Evolutionary conservation across 2,329 filamentous ascomycete species (phyloP).

Genomic region (Colletotrichum orbiculare): DNA sequence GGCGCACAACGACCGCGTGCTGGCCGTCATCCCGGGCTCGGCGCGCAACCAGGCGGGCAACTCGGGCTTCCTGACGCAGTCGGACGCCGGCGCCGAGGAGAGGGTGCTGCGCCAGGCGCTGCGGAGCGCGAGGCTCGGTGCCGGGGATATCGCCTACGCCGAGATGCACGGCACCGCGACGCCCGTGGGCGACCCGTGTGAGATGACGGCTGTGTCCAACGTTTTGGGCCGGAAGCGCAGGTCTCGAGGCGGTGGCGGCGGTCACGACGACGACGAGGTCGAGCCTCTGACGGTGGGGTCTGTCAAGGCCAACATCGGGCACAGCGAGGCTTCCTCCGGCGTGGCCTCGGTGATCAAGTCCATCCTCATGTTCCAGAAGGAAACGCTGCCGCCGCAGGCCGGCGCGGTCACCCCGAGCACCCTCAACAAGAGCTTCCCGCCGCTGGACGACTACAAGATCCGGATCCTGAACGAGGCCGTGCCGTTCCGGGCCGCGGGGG

Average conservation of each 20-base stretch:
- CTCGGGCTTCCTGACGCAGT: constrained; percentile 42
- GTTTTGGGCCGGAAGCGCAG: constrained; percentile 23
- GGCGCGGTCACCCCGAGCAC: constrained; percentile 2
- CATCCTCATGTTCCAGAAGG: constrained; percentile 45
- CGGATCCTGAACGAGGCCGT: neutral
- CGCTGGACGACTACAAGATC: constrained; percentile 1
- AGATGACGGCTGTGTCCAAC: constrained; percentile 53
- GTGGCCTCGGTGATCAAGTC: constrained; percentile 46
- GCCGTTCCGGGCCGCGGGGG: neutral
- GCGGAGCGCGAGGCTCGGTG: constrained; percentile 42
- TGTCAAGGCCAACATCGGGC: constrained; percentile 38
- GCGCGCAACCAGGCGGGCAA: constrained; percentile 56
- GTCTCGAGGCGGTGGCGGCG: neutral
- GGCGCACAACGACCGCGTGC: constrained; percentile 56
- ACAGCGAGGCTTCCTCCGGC: constrained; percentile 42
- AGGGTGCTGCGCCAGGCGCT: constrained; percentile 63
- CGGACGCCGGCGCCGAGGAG: constrained; percentile 37
- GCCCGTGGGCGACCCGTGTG: constrained; percentile 55
- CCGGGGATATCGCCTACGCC: constrained; percentile 44
- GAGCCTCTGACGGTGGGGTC: constrained; percentile 22
- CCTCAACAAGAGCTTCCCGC: constrained; percentile 8
- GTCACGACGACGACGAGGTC: neutral
- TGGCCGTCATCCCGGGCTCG: constrained; percentile 52
- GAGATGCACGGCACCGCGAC: constrained; percentile 61
- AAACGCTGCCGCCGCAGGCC: constrained; percentile 43